Evolutionary conservation across 495 filamentous ascomycete species (phyloP), one percentile per base, ranked within the genome.

Genomic region (Tuber microsphaerosporum): DNA sequence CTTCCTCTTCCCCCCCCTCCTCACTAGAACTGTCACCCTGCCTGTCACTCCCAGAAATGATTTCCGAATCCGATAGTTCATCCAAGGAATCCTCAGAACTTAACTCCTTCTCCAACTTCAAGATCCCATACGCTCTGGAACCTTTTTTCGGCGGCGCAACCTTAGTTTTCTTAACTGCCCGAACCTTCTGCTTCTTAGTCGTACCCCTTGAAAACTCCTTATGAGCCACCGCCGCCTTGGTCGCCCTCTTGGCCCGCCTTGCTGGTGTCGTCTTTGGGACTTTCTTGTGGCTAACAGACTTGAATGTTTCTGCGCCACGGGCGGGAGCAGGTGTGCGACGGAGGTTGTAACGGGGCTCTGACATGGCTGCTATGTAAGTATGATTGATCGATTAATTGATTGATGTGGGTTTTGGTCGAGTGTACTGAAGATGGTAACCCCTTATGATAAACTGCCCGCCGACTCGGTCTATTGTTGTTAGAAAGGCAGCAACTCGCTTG

Each of bases 21-120:
- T 76, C 43, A 61, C 68, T 69, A 75, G 44, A 37, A 80, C 77
- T 14, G 37, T 39, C 22, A 80, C 39, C 72, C 74, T 46, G 4
- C 70, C 19, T 0, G 51, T 69, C 69, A 71, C 37, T 26, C 65
- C 41, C 22, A 10, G 39, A 41, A 44, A n/a, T 37, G 5, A n/a
- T 14, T 12, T 71, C 34, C 20, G 37, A 41, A 71, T 41, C 70
- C 9, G 12, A 31, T 6, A 17, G 14, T n/a, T 16, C 3, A 31
- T 6, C 6, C n/a, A 31, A 31, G n/a, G 56, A 65, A 65, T 31
- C 12, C 2, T 65, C n/a, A 31, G 70, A 41, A 6, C 22, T 71
- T 31, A 8, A n/a, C 17, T n/a, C 34, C 70, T 41, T 4, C 34
- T 0, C 26, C 22, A 31, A 26, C 43, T n/a, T 9, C 39, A 10